Base-by-base conservation (phyloP, 768 basidiomycete genomes). In the Phaffia tasmanica region DNA sequence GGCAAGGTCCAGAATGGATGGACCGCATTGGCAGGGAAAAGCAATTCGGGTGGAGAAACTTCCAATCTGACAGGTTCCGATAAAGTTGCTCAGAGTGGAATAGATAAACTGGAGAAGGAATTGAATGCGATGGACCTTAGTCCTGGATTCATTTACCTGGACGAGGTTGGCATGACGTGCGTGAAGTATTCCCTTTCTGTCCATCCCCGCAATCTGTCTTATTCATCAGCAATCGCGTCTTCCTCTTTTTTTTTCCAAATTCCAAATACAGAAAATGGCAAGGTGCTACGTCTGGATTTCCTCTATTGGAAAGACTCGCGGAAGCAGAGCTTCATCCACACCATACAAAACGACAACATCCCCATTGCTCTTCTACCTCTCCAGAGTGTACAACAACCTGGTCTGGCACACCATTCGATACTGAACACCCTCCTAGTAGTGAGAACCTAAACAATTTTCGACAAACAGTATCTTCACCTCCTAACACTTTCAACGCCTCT, bases 231-330 rank as follows among this genome's bases (percentile, higher is more conserved):
- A 11, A 42, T 42, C 11, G 35, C 35, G 35, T 42, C 35, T 42
- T 9, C 23, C 32, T 32, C 1, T 48, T 27, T 47, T 6, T 53
- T 5, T 48, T 27, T 30, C 29, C 15, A 5, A 15, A 60, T 27
- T 60, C 15, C 19, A n/a, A 3, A 29, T 46, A 3, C 55, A 67
- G 66, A 23, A 69, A 69, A 64, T 69, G 67, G 67, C 67, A 69
- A 77, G 91, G 92, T 35, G 90, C 93, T 72, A 89, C 89, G 0
- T 93, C 90, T 3, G 91, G 92, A 29, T 81, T 94, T 0, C 92
- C 92, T 6, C 82, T 94, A 4, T 82, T 93, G 30, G 88, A 93
- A 74, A 77, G 89, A 9, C 79, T 95, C 30, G 83, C 89, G 32
- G 89, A 90, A 73, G 81, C 83, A 47, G 85, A 86, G 70, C 67